phyloP scores from a whole-genome alignment of 2,329 filamentous ascomycete genomes.

The Pseudogymnoascus sp. region DNA sequence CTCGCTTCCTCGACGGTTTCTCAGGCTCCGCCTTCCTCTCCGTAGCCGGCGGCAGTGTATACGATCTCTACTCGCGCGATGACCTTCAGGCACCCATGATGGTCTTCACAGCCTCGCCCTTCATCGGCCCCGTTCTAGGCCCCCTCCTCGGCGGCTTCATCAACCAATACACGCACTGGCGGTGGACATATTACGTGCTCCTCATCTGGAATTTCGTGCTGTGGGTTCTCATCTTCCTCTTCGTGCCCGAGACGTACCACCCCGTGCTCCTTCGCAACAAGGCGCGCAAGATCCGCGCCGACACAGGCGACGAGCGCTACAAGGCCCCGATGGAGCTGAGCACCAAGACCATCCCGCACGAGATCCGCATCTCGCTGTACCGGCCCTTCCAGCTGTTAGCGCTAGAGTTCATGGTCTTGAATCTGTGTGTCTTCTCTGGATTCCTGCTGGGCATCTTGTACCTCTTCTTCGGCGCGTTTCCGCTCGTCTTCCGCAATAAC shows the following conservation, averaged over 20 bases:
- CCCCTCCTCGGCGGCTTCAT: slow-evolving; percentile 70
- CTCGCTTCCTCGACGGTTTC: slow-evolving; percentile 69
- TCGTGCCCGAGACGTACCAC: slow-evolving; percentile 85
- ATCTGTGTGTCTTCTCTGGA: slow-evolving; percentile 73
- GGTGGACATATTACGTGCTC: slow-evolving; percentile 78
- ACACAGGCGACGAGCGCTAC: slow-evolving; percentile 71
- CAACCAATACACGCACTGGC: slow-evolving; percentile 64
- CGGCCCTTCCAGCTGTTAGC: slow-evolving; percentile 66
- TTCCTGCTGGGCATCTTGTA: slow-evolving; percentile 83
- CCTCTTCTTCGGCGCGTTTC: slow-evolving; percentile 84
- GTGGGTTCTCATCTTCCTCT: slow-evolving; percentile 53
- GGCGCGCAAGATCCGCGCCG: slow-evolving; percentile 58
- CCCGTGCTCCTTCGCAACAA: slow-evolving; percentile 66
- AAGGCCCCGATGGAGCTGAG: slow-evolving; percentile 68
- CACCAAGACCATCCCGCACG: slow-evolving; percentile 55
- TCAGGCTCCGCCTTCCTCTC: slow-evolving; percentile 60
- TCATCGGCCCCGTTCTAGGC: slow-evolving; percentile 52
- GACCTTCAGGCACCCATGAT: slow-evolving; percentile 76
- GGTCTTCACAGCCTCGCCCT: slow-evolving; percentile 61
- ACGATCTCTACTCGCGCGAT: slow-evolving; percentile 63
- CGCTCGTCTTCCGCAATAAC: slow-evolving; percentile 64
- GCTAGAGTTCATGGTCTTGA: slow-evolving; percentile 77
- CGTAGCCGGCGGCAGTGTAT: slow-evolving; percentile 78
- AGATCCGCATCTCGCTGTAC: slow-evolving; percentile 50
- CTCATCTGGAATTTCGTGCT: slow-evolving; percentile 70